Conservation (phyloP, 805 yeast species). For the Candida pseudofarinosa region DNA sequence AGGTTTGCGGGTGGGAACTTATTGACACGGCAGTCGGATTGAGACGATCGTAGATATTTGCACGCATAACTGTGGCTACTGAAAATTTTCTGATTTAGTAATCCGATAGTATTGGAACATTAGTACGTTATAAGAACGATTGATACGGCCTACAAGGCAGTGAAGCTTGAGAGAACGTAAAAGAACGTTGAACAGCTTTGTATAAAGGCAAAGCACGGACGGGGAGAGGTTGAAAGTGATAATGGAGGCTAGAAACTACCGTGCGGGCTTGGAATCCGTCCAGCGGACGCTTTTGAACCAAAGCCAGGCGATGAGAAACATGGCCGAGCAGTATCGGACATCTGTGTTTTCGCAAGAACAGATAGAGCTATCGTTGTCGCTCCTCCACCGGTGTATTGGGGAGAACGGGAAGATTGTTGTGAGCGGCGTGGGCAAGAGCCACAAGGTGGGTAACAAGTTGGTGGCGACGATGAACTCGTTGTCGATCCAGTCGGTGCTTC, state of each 20-base stretch:
- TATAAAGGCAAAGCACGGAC: no score
- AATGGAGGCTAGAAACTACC: background rate
- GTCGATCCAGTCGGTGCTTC: conserved; percentile 58
- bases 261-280: conserved; percentile 29
- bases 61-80: background rate
- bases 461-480: conserved; percentile 82
- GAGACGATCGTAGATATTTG: no score
- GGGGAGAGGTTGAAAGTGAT: background rate
- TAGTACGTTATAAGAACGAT: no score
- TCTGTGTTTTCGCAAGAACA: conserved; percentile 45
- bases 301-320: conserved; percentile 42
- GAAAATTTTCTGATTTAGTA: background rate
- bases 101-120: background rate
- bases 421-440: conserved; percentile 83
- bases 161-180: no score
- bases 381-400: conserved; percentile 20
- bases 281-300: conserved; percentile 42
- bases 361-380: conserved; percentile 39
- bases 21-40: no score
- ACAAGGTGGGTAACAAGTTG: conserved; percentile 70
- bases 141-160: no score
- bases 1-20: no score
- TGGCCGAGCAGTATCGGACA: conserved; percentile 42
- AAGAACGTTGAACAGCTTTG: no score
- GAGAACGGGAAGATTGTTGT: conserved; percentile 67